Base-by-base conservation (phyloP, 352 stramenopile species). In the Globisporangium middletonii region DNA sequence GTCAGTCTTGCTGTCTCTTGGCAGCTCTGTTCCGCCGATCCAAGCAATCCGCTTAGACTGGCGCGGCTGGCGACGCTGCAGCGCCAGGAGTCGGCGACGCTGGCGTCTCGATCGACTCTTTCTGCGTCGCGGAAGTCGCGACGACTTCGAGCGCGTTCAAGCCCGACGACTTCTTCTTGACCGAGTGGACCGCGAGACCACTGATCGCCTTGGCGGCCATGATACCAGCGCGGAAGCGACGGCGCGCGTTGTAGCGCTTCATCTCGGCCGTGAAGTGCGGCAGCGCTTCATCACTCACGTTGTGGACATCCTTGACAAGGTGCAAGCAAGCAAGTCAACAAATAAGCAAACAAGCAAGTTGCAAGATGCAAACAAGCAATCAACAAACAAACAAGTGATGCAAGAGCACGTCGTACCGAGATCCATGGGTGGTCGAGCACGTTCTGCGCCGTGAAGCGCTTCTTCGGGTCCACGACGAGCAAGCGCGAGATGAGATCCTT, bases 401-500 rank as follows among this genome's bases (percentile, higher is more conserved):
- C 27, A 28, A 13, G 18, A 27, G 23, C 8, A 18, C 4, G 45
- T 15, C 66, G 42, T 43, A 83, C 75, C 66, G 80, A 86, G 61
- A 97, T 86, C 88, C 86, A 96, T 27, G 81, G 71, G 63, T 96
- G 86, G 23, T 87, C 67, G 6, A 96, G 77, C 57, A 92, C 85
- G 7, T 96, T 62, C 53, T 85, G 67, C 13, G 92, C 90, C 27
- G 82, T 97, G 57, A 95, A 93, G 42, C 96, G 84, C 67, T 95
- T 86, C 63, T 86, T 77, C 5, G 90, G 81, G 68, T 98, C 86
- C 23, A 97, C 76, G 0, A 96, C 79, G 48, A 99, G 72, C 57
- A 98, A 71, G 35, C 77, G 67, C 37, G 78, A 79, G 55, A 99
- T 96, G 19, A 99, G 71, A 51, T 98, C 89, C 65, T 97, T 98